Percentiles rank a stretch among this genome's conserved stretches.
Conservation (phyloP, 352 stramenopile species). For the Plasmopara halstedii region DNA sequence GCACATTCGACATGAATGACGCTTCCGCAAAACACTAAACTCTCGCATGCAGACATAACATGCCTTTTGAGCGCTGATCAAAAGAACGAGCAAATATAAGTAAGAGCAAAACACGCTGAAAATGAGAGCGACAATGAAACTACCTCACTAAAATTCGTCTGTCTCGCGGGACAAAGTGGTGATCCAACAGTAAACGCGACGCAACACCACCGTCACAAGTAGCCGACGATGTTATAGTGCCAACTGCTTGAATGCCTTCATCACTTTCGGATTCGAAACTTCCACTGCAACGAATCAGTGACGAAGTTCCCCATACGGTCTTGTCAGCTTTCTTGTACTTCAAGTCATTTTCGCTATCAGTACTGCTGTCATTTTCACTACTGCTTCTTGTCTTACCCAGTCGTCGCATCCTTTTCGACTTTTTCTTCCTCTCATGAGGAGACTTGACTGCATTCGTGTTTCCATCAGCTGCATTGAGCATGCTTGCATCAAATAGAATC, state of each 20-base stretch:
- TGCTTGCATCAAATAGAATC: constrained; percentile 25
- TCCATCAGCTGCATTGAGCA: constrained; percentile 8
- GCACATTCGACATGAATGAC: constrained; percentile 77
- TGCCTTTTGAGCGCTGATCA: constrained; percentile 25
- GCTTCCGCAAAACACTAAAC: constrained; percentile 61
- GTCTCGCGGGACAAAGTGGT: constrained; percentile 47
- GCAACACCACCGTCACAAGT: neutral
- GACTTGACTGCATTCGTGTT: neutral
- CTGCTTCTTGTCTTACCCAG: constrained; percentile 4
- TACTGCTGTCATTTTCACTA: constrained; percentile 9
- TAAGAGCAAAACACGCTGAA: neutral
- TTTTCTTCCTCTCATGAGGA: constrained; percentile 9
- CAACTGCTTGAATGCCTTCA: constrained; percentile 1
- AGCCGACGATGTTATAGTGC: constrained; percentile 2
- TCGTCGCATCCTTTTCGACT: constrained; percentile 5
- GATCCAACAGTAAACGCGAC: constrained; percentile 43
- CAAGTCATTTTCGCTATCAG: constrained; percentile 19
- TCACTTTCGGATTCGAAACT: constrained; percentile 10
- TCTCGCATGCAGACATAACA: constrained; percentile 67
- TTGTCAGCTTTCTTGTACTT: neutral
- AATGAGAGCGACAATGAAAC: neutral
- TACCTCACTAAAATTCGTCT: constrained; percentile 49
- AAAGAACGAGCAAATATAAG: neutral
- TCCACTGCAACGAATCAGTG: constrained; percentile 4
- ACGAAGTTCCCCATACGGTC: neutral